Conservation (phyloP, 2,329 filamentous ascomycete genomes). For the Diaporthe destruens region DNA sequence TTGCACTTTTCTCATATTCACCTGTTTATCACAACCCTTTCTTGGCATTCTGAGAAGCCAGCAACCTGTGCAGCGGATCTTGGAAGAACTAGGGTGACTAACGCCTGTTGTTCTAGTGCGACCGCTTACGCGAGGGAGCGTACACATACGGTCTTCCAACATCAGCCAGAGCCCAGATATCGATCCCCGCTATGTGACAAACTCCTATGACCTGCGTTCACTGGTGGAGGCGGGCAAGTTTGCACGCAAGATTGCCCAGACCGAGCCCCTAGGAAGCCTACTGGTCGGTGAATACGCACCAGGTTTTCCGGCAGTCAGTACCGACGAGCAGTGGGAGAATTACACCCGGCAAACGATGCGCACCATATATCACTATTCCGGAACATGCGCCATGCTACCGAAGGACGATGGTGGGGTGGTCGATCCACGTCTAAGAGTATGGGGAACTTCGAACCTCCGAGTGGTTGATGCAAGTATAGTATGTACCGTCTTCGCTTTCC, state of each 20-base stretch:
- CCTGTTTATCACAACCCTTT: background rate
- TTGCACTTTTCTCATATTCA: too few species aligned
- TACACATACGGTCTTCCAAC: conserved; percentile 53
- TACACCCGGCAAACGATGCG: conserved; percentile 18
- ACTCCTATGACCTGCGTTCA: conserved; percentile 49
- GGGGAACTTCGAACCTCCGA: conserved; percentile 55
- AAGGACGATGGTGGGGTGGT: conserved; percentile 57
- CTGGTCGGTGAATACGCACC: conserved; percentile 53
- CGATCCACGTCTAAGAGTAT: conserved; percentile 54
- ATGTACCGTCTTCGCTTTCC: background rate
- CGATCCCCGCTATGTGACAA: conserved; percentile 50
- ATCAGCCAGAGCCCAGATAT: conserved; percentile 50
- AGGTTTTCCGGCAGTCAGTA: conserved; percentile 43
- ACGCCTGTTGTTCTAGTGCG: conserved; percentile 48
- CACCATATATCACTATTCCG: conserved; percentile 52
- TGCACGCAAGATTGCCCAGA: conserved; percentile 48
- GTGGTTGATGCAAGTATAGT: conserved; percentile 56
- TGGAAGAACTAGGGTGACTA: conserved; percentile 32
- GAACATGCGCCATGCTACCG: conserved; percentile 58
- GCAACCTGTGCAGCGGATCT: background rate
- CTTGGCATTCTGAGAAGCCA: too few species aligned
- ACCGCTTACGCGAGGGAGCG: conserved; percentile 52
- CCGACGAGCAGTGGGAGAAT: conserved; percentile 43
- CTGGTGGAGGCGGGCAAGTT: conserved; percentile 47
- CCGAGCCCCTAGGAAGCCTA: conserved; percentile 49